These are phyloP conservation scores for Aspergillus versicolor DNA, from an alignment of 2,329 filamentous ascomycete genomes.

Conservation along the genomic window DNA sequence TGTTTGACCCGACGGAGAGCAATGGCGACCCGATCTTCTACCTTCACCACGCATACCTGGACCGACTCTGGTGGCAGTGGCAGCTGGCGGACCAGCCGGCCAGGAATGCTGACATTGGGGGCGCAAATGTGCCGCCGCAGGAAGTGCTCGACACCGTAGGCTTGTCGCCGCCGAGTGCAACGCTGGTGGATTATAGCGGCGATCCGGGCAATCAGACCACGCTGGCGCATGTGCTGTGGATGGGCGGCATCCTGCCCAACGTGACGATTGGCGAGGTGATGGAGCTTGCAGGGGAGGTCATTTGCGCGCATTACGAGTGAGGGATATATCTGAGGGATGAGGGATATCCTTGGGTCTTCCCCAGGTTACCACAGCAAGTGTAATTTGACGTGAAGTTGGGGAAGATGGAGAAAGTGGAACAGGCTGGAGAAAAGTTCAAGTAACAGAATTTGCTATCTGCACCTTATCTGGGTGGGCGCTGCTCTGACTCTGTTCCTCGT, in stretches of 20 bases:
- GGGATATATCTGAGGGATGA: background rate
- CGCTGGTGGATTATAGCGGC: conserved; percentile 1
- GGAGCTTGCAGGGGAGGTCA: conserved; percentile 1
- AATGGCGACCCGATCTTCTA: conserved; percentile 10
- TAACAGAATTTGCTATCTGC: too few species aligned
- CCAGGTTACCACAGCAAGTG: background rate
- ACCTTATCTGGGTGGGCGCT: too few species aligned
- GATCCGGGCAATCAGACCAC: conserved; percentile 1
- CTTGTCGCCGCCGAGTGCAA: background rate
- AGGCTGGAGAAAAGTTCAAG: background rate
- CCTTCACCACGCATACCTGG: conserved; percentile 10
- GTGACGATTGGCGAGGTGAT: conserved; percentile 10
- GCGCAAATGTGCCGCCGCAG: background rate
- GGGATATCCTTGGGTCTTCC: background rate
- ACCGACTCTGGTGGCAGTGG: conserved; percentile 10
- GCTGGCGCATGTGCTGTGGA: conserved; percentile 6
- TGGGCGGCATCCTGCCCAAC: background rate
- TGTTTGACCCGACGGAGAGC: background rate
- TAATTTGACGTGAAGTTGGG: background rate
- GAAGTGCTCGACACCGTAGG: background rate
- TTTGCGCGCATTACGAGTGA: conserved; percentile 4
- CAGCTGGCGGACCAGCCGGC: conserved; percentile 3
- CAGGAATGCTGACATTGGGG: conserved; percentile 2
- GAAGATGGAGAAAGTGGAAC: background rate
- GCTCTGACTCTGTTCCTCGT: background rate